Evolutionary conservation across 345 rosid genomes (phyloP).

Genomic region (Ceriops decandra): DNA sequence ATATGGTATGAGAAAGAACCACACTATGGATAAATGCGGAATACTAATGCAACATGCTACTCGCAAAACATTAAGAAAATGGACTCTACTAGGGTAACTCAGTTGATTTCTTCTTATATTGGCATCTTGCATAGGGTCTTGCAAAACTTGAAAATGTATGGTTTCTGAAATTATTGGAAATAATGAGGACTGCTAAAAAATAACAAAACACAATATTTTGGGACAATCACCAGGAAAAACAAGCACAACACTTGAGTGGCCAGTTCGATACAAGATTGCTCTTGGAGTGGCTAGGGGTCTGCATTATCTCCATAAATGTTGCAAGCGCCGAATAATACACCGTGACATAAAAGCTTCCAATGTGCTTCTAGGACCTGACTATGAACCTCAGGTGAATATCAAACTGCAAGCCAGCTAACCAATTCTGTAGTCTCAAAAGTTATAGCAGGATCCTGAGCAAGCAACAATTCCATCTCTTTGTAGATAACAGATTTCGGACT

Average conservation of each 20-base stretch:
- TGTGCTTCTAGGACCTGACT: slow-evolving; percentile 84
- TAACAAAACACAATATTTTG: neutral
- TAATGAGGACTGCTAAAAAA: too few relatives aligned
- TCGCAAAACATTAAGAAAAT: neutral
- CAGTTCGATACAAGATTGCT: slow-evolving; percentile 63
- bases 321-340: slow-evolving; percentile 85
- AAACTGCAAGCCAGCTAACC: neutral
- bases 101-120: neutral
- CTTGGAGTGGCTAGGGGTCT: slow-evolving; percentile 79
- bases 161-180: too few relatives aligned
- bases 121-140: neutral
- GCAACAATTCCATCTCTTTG: neutral
- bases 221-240: slow-evolving; percentile 32
- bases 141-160: too few relatives aligned
- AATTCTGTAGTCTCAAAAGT: neutral
- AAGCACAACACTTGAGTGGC: slow-evolving; percentile 54
- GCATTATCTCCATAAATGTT: slow-evolving; percentile 84
- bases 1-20: slow-evolving; percentile 47
- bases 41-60: neutral
- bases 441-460: neutral
- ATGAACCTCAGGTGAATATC: slow-evolving; percentile 69
- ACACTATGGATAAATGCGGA: neutral
- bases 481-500: slow-evolving; percentile 97
- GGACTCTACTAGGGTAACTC: neutral
- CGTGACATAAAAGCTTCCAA: slow-evolving; percentile 93